These are phyloP conservation scores for Penicillium silybi DNA, from an alignment of 495 filamentous ascomycete species.

Conservation along the genomic window DNA sequence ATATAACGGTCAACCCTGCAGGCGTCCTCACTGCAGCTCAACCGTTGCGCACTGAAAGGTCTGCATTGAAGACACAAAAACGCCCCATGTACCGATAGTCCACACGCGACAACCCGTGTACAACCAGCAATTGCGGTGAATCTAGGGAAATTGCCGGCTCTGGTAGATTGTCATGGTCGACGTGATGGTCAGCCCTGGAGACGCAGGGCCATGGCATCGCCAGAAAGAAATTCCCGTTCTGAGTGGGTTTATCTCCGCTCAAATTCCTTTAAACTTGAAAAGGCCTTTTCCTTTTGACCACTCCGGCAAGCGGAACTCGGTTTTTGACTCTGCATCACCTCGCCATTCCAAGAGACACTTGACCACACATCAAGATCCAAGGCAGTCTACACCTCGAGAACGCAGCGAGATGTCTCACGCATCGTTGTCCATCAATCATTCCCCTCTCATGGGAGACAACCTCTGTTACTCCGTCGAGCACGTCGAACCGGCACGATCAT, in stretches of 20 bases:
- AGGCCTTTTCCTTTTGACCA: not conserved
- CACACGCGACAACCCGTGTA: slow-evolving; percentile 29
- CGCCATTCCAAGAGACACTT: not conserved
- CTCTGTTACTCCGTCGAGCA: not conserved
- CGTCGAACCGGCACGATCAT: not conserved
- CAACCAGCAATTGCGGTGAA: slow-evolving; percentile 27
- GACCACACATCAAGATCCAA: not conserved
- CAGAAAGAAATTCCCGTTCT: slow-evolving; percentile 4
- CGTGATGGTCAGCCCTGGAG: slow-evolving; percentile 10
- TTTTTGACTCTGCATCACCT: not conserved
- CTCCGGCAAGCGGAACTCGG: not conserved
- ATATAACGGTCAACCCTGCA: slow-evolving; percentile 26
- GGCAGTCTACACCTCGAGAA: not conserved
- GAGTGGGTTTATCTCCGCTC: slow-evolving; percentile 2
- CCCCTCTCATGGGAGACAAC: not conserved
- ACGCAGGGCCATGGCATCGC: slow-evolving; percentile 6
- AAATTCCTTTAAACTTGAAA: not conserved
- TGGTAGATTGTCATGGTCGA: slow-evolving; percentile 11
- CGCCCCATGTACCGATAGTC: slow-evolving; percentile 13
- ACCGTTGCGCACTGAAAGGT: slow-evolving; percentile 13
- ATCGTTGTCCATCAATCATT: not conserved
- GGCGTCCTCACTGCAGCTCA: slow-evolving; percentile 21
- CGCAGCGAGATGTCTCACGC: not conserved
- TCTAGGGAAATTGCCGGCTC: not conserved
- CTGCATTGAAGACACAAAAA: slow-evolving; percentile 9